Evolutionary conservation across 2,329 filamentous ascomycete species (phyloP).

Genomic region (Kalmusia sp.): DNA sequence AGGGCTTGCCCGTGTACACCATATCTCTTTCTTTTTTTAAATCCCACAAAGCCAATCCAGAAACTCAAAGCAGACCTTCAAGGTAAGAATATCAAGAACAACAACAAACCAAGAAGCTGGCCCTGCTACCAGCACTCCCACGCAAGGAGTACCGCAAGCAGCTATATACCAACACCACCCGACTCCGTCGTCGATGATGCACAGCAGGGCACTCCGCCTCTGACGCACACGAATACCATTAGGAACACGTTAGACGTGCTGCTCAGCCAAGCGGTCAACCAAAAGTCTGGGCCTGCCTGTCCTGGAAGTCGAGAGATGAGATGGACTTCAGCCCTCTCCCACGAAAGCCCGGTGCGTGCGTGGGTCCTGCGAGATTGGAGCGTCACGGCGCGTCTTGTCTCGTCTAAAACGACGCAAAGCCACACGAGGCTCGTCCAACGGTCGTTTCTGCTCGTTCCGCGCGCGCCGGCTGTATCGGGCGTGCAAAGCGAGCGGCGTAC

Average conservation of each 20-base stretch:
- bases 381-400: neutral
- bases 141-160: conserved; percentile 16
- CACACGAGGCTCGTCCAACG: neutral
- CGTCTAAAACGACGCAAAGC: neutral
- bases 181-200: neutral
- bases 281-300: neutral
- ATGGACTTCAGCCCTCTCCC: conserved; percentile 13
- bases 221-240: conserved; percentile 32
- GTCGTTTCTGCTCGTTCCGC: neutral
- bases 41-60: conserved; percentile 13
- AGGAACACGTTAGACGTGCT: conserved; percentile 18
- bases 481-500: neutral
- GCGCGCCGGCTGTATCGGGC: neutral
- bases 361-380: neutral
- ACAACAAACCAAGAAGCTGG: conserved; percentile 16
- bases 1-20: conserved; percentile 52
- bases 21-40: conserved; percentile 26
- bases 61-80: conserved; percentile 12
- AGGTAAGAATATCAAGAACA: conserved; percentile 13
- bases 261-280: conserved; percentile 3
- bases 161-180: conserved; percentile 4
- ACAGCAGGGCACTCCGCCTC: conserved; percentile 31
- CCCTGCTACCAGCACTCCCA: conserved; percentile 6
- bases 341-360: neutral
- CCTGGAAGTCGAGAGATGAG: too few species aligned